Evolutionary conservation across 2,329 filamentous ascomycete species (phyloP).

Genomic region (Cytospora schulzeri): DNA sequence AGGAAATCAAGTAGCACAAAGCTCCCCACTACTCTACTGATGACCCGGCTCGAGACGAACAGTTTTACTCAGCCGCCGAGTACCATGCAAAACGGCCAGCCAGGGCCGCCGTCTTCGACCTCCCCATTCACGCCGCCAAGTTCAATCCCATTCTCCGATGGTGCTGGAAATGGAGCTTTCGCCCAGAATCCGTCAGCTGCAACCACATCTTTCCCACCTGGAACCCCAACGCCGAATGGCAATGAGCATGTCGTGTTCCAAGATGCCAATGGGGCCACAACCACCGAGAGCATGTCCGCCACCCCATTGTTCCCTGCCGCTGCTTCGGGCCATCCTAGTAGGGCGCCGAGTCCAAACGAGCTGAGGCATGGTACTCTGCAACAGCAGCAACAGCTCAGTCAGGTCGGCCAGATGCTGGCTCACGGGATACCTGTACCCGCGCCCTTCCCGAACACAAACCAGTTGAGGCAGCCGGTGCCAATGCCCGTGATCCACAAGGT

Average conservation of each 20-base stretch:
- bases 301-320: constrained; percentile 72
- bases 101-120: constrained; percentile 40
- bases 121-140: constrained; percentile 57
- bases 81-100: constrained; percentile 39
- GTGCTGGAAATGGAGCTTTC: constrained; percentile 49
- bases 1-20: constrained; percentile 77
- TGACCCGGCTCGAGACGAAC: constrained; percentile 76
- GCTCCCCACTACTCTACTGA: constrained; percentile 72
- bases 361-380: constrained; percentile 49
- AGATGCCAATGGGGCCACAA: constrained; percentile 60
- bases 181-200: constrained; percentile 44
- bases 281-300: constrained; percentile 65
- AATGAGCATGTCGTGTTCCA: constrained; percentile 63
- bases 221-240: constrained; percentile 67
- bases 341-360: constrained; percentile 71
- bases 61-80: constrained; percentile 38
- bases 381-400: constrained; percentile 38
- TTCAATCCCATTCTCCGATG: constrained; percentile 45
- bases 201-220: constrained; percentile 53
- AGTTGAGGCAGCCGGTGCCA: constrained; percentile 29
- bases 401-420: constrained; percentile 22
- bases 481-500: constrained; percentile 76
- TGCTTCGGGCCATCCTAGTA: constrained; percentile 72
- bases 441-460: constrained; percentile 19
- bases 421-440: constrained; percentile 16